Percentiles rank a stretch among this genome's conserved stretches.
Conservation (phyloP, 2,329 filamentous ascomycete species). For the Fusarium siculi region DNA sequence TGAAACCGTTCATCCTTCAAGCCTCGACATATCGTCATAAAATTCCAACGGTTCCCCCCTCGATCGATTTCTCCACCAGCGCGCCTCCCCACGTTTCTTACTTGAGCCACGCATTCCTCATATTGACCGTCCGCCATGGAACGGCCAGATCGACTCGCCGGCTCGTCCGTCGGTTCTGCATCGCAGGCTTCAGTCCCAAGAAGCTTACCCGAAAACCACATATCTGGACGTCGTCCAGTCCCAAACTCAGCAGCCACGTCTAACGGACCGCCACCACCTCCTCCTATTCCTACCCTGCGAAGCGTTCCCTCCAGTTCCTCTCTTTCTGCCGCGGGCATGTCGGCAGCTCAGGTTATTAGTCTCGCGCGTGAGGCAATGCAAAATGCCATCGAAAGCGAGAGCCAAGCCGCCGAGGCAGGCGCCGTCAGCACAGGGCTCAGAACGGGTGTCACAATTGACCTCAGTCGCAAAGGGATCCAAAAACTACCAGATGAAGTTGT, state of each 20-base stretch:
- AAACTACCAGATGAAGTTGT: constrained; percentile 78
- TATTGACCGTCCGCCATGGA: constrained; percentile 47
- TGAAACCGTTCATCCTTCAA: constrained; percentile 47
- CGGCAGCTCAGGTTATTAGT: constrained; percentile 71
- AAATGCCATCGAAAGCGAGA: constrained; percentile 73
- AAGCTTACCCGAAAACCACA: constrained; percentile 55
- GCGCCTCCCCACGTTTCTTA: constrained; percentile 30
- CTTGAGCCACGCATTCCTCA: constrained; percentile 33
- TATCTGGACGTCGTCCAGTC: constrained; percentile 52
- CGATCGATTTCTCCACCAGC: constrained; percentile 40
- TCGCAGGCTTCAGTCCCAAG: constrained; percentile 45
- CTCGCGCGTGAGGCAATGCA: constrained; percentile 75
- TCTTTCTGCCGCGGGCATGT: constrained; percentile 63
- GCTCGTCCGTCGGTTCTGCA: constrained; percentile 34
- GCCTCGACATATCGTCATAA: constrained; percentile 31
- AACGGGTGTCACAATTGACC: constrained; percentile 80
- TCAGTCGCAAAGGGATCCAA: constrained; percentile 79
- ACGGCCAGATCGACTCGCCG: constrained; percentile 48
- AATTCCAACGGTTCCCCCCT: constrained; percentile 30
- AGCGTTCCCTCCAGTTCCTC: constrained; percentile 59
- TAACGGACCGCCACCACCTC: constrained; percentile 55
- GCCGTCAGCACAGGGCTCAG: constrained; percentile 69
- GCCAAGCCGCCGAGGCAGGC: constrained; percentile 69
- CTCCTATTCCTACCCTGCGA: constrained; percentile 60
- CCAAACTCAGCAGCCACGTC: constrained; percentile 53